Percentiles rank a stretch among this genome's conserved stretches.
Evolutionary conservation across 129 eudicot genomes (phyloP).

Genomic region (Flaveria sonorensis): DNA sequence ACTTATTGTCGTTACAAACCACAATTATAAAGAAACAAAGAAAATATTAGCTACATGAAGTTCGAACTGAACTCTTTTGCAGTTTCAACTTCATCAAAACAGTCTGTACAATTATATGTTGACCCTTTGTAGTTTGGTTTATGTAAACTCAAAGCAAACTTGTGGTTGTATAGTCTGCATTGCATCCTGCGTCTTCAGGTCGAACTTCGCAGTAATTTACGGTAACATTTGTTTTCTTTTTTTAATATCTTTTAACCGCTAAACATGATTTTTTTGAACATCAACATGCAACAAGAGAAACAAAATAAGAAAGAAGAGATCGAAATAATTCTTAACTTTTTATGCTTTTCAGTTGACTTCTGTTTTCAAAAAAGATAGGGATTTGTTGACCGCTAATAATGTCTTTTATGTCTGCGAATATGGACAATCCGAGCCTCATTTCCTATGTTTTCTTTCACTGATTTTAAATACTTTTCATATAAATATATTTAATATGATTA

Average conservation of each 20-base stretch:
- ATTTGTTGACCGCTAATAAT: constrained; percentile 40
- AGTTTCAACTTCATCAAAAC: constrained; percentile 13
- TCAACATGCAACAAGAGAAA: not conserved
- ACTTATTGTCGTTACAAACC: not conserved
- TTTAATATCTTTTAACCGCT: not conserved
- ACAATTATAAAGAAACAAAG: not conserved
- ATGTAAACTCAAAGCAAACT: no score
- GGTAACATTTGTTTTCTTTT: no score
- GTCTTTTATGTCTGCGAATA: constrained; percentile 28
- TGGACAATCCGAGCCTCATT: constrained; percentile 30
- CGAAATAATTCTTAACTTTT: constrained; percentile 7
- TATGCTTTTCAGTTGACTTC: constrained; percentile 39
- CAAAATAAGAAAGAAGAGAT: not conserved
- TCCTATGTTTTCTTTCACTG: constrained; percentile 29
- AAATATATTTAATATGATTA: constrained; percentile 11
- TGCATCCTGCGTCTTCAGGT: no score
- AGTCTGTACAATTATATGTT: not conserved
- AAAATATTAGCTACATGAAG: no score
- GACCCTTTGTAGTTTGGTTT: no score
- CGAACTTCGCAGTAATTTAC: no score
- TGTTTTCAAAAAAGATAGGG: constrained; percentile 38
- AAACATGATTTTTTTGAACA: not conserved
- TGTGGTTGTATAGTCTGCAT: no score
- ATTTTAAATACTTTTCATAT: not conserved
- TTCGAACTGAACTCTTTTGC: not conserved